Conservation (phyloP, 345 rosid genomes). For the Microthlaspi erraticum region DNA sequence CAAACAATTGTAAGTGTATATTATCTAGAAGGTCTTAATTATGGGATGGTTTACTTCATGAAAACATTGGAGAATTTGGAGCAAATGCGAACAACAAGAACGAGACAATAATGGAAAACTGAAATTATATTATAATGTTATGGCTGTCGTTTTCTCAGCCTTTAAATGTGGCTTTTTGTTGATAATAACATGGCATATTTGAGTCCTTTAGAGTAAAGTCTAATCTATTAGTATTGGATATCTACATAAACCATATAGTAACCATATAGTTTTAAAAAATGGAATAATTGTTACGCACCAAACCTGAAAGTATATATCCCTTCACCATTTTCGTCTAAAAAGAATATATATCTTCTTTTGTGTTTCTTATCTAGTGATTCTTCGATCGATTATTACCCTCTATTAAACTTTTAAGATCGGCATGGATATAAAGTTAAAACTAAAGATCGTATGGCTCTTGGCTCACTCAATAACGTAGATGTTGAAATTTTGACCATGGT, state of each 20-base stretch:
- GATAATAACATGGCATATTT: conserved; percentile 46
- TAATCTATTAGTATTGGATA: too few relatives aligned
- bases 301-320: conserved; percentile 34
- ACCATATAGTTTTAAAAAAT: not conserved
- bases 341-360: not conserved
- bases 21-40: conserved; percentile 13
- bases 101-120: conserved; percentile 23
- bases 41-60: conserved; percentile 31
- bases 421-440: conserved; percentile 34
- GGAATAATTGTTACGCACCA: conserved; percentile 32
- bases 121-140: conserved; percentile 36
- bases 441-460: conserved; percentile 35
- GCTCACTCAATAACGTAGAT: conserved; percentile 39
- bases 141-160: conserved; percentile 47
- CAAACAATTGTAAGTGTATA: conserved; percentile 27
- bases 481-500: conserved; percentile 43
- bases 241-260: too few relatives aligned
- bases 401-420: conserved; percentile 8
- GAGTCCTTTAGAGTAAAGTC: not conserved
- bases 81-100: conserved; percentile 33
- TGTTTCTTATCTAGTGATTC: not conserved
- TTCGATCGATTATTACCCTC: not conserved
- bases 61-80: conserved; percentile 20
- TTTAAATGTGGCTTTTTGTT: conserved; percentile 49
- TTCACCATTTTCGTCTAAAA: not conserved